Evolutionary conservation across 2,329 filamentous ascomycete species (phyloP), one percentile per base, ranked within the genome.

Genomic region (Beauveria sp.): DNA sequence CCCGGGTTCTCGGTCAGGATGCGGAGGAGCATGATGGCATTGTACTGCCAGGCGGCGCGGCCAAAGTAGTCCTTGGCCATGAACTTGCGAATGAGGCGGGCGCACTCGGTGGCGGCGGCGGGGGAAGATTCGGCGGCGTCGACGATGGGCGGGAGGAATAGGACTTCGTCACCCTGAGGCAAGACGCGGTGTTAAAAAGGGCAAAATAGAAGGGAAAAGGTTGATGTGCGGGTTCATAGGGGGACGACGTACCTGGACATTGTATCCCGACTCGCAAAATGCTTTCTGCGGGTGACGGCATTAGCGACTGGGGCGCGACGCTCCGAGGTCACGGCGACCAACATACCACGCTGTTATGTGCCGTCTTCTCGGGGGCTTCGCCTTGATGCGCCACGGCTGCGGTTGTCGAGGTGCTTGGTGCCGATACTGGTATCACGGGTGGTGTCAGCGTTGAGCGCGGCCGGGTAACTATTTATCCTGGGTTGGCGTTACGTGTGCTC

Each of bases 1-100:
- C 93, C 93, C 0, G 95, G 95, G 72, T 99, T 97, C 74, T 98
- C 93, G 67, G 87, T 83, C 66, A 99, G 79, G 70, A 99, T 99
- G 64, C 93, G 88, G 67, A 96, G 81, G 61, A 99, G 83, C 95
- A 98, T 98, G 70, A 98, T 87, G 65, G 91, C 89, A 77, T 98
- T 97, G 81, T 97, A 98, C 75, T 98, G 93, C 67, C 88, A 86
- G 68, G 89, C 86, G 10, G 90, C 80, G 51, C 78, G 79, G 28
- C 75, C 72, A 68, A 75, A 85, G 75, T 90, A 86, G 51, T 93
- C 89, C 66, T 87, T 88, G 68, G 85, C 82, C 63, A 99, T 79
- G 73, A 88, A 93, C 73, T 91, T 93, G 72, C 91, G 89, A 71
- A 98, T 91, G 66, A 89, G 80, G 66, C 84, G 79, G 55, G 92